Evolutionary conservation across 140 eudicot species (phyloP).

Genomic region (Senecio squalidus): DNA sequence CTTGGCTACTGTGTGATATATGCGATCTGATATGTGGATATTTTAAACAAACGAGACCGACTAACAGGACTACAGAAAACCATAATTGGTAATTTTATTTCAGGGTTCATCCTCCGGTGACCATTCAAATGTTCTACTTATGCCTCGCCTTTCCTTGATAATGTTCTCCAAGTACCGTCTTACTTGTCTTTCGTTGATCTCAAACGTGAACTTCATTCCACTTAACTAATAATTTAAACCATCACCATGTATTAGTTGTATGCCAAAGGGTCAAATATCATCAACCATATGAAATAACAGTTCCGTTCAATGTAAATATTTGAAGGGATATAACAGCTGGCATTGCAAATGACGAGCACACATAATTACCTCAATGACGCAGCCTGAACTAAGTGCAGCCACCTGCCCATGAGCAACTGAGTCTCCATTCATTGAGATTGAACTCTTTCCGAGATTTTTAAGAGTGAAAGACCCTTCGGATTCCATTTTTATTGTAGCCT

Average conservation of each 20-base stretch:
- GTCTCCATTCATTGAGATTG: constrained; percentile 46
- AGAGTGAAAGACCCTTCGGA: constrained; percentile 56
- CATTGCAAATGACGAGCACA: not conserved
- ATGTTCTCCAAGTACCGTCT: constrained; percentile 32
- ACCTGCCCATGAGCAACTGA: constrained; percentile 40
- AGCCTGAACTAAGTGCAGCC: constrained; percentile 40
- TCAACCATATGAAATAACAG: not conserved
- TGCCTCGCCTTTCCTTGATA: constrained; percentile 24
- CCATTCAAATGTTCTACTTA: constrained; percentile 35
- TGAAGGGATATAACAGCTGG: not conserved
- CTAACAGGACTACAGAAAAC: not conserved
- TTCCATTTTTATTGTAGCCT: constrained; percentile 78
- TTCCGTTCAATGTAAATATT: not conserved
- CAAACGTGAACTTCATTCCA: constrained; percentile 73
- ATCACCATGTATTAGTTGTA: constrained; percentile 17
- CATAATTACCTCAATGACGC: constrained; percentile 63
- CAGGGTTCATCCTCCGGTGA: constrained; percentile 30
- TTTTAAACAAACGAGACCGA: not conserved
- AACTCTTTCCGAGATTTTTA: constrained; percentile 60
- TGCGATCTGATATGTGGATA: not conserved
- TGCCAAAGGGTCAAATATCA: not conserved
- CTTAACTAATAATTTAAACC: constrained; percentile 48
- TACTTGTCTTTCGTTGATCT: constrained; percentile 44
- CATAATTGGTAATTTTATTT: not conserved
- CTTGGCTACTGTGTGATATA: not conserved